These are phyloP conservation scores for Aspergillus jensenii DNA, from an alignment of 2,329 filamentous ascomycete species.

Conservation along the genomic window DNA sequence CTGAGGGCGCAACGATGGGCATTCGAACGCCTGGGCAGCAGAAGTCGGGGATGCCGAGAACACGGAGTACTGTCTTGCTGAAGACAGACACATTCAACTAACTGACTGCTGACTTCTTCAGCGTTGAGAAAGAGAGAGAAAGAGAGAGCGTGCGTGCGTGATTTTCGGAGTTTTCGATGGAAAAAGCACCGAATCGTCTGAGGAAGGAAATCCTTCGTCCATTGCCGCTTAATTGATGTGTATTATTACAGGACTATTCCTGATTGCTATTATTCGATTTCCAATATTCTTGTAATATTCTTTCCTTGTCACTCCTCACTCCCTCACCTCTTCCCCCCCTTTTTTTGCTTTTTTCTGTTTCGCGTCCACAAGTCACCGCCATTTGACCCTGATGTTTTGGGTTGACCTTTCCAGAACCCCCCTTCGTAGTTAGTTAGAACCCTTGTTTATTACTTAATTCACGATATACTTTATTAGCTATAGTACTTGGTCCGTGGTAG, in stretches of 20 bases:
- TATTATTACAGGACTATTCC: constrained; percentile 5
- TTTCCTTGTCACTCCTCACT: background rate
- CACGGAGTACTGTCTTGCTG: background rate
- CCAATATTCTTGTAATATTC: background rate
- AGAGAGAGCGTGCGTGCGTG: background rate
- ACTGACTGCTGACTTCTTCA: background rate
- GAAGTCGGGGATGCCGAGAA: background rate
- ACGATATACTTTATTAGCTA: background rate
- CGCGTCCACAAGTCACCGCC: background rate
- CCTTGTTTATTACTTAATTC: background rate
- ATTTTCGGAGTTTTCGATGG: background rate
- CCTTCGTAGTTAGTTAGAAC: background rate
- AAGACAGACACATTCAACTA: too few species aligned
- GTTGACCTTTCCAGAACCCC: background rate
- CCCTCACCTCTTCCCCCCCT: too few species aligned
- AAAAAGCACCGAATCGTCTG: background rate
- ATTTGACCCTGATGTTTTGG: background rate
- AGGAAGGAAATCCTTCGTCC: background rate
- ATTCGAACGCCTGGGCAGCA: background rate
- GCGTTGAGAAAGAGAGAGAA: too few species aligned
- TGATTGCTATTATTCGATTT: background rate
- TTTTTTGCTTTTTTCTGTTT: background rate
- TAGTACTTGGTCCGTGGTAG: background rate
- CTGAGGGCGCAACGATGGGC: background rate
- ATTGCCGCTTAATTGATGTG: background rate